Base-by-base conservation (phyloP, 208 protist species). In the Zelonia costaricensis region DNA sequence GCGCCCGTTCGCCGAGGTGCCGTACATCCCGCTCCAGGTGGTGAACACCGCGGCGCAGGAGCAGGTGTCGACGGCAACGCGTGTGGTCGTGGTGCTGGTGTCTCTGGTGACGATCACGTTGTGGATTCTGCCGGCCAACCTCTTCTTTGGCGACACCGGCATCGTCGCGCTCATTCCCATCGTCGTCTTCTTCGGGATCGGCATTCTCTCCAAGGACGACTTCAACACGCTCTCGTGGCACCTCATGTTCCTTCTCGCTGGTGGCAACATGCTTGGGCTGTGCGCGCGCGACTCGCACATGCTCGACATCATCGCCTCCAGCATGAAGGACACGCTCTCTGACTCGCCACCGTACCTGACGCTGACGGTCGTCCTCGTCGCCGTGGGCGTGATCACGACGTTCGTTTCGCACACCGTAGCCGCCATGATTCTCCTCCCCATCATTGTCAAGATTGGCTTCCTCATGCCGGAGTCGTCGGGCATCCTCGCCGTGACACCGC, bases 341-440 rank as follows among this genome's bases (percentile, higher is more conserved):
- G 65, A 65, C 28, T 67, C 80, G 25, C 74, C 80, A 28, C 80
- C 83, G 36, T 95, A 88, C 75, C 23, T 80, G 47, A 88, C 80
- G 28, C 78, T 94, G 49, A 59, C 89, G 0, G 58, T 84, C 16
- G 56, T 96, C 23, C 77, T 92, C 27, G 7, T 69, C 27, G 60
- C 88, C 3, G 84, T 96, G 15, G 73, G 82, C 23, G 2, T 96
- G 7, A 82, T 97, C 23, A 95, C 92, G 3, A 95, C 90, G 0
- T 96, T 97, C 67, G 80, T 98, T 1, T 97, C 88, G 13, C 94
- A 98, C 80, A 98, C 96, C 8, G 96, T 98, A 8, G 88, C 91
- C 15, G 87, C 96, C 3, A 93, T 98, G 76, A 90, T 98, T 40
- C 38, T 98, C 62, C 74, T 97, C 57, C 96, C 96, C 16, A 90